Conservation (phyloP, 192 early-diverging fungal genomes). For the Entomortierella beljakovae region DNA sequence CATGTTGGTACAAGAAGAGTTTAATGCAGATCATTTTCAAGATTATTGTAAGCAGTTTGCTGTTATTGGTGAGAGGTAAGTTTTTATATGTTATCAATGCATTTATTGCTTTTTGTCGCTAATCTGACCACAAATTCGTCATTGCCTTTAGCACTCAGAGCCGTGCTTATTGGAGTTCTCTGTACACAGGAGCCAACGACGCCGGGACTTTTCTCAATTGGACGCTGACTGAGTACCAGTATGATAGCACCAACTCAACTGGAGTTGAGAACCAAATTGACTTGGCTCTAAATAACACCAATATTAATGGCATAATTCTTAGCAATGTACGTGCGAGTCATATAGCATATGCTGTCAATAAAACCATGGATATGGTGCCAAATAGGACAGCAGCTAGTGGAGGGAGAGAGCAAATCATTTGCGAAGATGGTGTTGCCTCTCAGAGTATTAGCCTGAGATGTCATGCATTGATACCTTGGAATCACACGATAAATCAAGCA, state of each 20-base stretch:
- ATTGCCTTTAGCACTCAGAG: conserved; percentile 13
- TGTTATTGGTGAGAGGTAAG: conserved; percentile 31
- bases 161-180: conserved; percentile 24
- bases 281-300: too few species aligned
- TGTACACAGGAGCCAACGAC: conserved; percentile 28
- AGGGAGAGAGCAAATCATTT: not conserved
- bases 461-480: conserved; percentile 13
- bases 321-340: too few species aligned
- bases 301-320: too few species aligned
- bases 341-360: too few species aligned
- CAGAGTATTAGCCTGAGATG: not conserved
- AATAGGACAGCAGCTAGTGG: conserved; percentile 1
- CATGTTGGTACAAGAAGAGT: conserved; percentile 26
- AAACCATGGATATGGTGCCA: too few species aligned
- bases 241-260: conserved; percentile 6
- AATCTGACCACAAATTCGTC: too few species aligned
- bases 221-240: conserved; percentile 40
- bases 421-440: not conserved
- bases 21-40: not conserved
- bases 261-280: conserved; percentile 10
- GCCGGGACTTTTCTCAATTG: conserved; percentile 34
- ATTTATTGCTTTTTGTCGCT: too few species aligned
- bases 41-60: conserved; percentile 6
- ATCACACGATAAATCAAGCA: conserved; percentile 17
- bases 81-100: too few species aligned